phyloP scores from a whole-genome alignment of 148 eudicot genomes.

The Rhododendron henanense region DNA sequence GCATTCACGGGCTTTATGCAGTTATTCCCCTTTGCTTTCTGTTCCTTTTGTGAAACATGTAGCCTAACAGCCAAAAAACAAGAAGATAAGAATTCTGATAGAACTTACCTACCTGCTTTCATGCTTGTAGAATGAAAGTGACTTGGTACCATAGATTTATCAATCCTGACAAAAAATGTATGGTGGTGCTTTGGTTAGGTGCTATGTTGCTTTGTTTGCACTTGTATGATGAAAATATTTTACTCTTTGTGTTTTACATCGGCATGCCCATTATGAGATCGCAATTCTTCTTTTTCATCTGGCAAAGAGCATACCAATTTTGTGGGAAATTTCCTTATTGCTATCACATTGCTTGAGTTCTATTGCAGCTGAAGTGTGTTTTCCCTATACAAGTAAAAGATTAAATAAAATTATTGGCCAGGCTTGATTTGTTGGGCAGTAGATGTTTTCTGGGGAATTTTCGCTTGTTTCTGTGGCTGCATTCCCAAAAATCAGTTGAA shows the following conservation, averaged over 20 bases:
- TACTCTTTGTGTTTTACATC: not conserved
- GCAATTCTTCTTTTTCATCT: not conserved
- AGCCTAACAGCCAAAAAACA: not conserved
- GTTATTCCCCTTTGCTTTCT: not conserved
- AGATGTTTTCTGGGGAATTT: not conserved
- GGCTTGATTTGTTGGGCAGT: not conserved
- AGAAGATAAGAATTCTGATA: not conserved
- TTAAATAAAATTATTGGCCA: not conserved
- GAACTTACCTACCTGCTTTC: not conserved
- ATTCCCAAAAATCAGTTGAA: not conserved
- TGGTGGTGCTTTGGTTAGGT: not conserved
- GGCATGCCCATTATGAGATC: not conserved
- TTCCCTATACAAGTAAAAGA: not conserved
- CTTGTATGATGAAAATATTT: not conserved
- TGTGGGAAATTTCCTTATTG: not conserved
- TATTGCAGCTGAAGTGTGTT: not conserved
- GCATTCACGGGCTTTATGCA: not conserved
- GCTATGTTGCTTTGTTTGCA: constrained; percentile 3
- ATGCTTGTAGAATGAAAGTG: not conserved
- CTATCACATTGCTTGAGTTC: not conserved
- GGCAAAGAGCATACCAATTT: not conserved
- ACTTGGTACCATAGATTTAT: not conserved
- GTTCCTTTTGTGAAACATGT: not conserved
- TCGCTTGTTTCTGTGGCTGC: not conserved
- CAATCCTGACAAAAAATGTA: not conserved